Evolutionary conservation across 1,139 yeast genomes (phyloP), one percentile per base, ranked within the genome.

Genomic region (Blastobotrys apis): DNA sequence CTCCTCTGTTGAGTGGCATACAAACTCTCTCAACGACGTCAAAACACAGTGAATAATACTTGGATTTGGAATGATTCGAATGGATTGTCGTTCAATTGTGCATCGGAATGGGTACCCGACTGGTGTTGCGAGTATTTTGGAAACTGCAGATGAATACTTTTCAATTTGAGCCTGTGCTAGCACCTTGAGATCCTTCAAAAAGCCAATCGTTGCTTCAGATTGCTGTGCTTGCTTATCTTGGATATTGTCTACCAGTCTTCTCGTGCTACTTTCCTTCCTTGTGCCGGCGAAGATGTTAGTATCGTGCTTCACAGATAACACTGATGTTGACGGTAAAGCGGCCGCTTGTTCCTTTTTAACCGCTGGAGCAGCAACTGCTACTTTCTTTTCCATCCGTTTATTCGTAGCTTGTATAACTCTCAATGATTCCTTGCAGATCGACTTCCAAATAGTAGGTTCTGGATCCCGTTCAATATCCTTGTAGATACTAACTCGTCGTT

Each of bases 401-500:
- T 46, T 33, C 12, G 52, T 37, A 6, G 52, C 47, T 20, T 49
- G 48, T 9, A 57, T 31, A 6, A 53, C 48, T 19, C 32, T 39
- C 6, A 47, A 30, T 39, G 59, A 56, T 38, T 59, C 62, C 9
- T 44, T 44, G 33, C 49, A 50, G 35, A 58, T 41, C 35, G 50
- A 52, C 4, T 43, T 48, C 62, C 62, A 59, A 25, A 54, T 44
- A 20, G 53, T 34, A 49, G 55, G 48, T 50, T 43, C 53, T 38
- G 58, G 53, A 32, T 47, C 50, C 17, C 59, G 51, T 15, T 64
- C 65, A 16, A 62, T 59, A 42, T 69, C 72, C 16, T 52, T 50
- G 50, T 53, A 69, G 19, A 69, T 64, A 15, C 55, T 39, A n/a
- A 48, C 49, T 21, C 73, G 55, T 23, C 74, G 57, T 12, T 49